phyloP scores from a whole-genome alignment of 208 protist species.

The Herpetomonas samuelpessoai region DNA sequence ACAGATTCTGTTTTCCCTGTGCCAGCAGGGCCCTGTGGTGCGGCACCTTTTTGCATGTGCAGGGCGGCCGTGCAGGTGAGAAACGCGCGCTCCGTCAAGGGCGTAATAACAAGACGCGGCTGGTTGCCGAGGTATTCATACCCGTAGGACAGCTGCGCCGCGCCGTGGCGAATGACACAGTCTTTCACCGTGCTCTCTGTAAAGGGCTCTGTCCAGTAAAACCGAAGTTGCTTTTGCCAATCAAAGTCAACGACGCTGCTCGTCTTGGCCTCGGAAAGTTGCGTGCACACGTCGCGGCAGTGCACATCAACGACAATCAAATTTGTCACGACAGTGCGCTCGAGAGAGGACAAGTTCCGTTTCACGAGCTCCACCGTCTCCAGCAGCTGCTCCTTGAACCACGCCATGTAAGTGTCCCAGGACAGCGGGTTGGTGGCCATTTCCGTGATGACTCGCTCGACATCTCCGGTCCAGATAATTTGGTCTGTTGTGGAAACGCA shows the following conservation, averaged over 20 bases:
- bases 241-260: slow-evolving; percentile 82
- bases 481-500: slow-evolving; percentile 86
- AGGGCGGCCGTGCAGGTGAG: slow-evolving; percentile 92
- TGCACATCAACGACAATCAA: slow-evolving; percentile 96
- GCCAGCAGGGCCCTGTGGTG: slow-evolving; percentile 93
- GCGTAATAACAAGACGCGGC: slow-evolving; percentile 94
- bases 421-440: slow-evolving; percentile 18
- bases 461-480: slow-evolving; percentile 91
- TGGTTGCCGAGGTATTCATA: slow-evolving; percentile 97
- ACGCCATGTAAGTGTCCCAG: slow-evolving; percentile 67
- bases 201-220: slow-evolving; percentile 79
- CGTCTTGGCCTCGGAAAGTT: slow-evolving; percentile 52
- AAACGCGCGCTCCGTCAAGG: slow-evolving; percentile 94
- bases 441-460: slow-evolving; percentile 68
- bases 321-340: slow-evolving; percentile 88
- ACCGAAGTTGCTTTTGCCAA: slow-evolving; percentile 93
- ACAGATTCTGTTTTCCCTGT: slow-evolving; percentile 97
- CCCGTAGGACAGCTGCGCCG: slow-evolving; percentile 85
- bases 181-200: slow-evolving; percentile 36
- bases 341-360: slow-evolving; percentile 61
- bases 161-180: slow-evolving; percentile 82
- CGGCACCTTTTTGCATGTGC: slow-evolving; percentile 91
- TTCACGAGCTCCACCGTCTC: slow-evolving; percentile 90
- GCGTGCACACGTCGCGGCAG: slow-evolving; percentile 88
- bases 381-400: slow-evolving; percentile 76